Evolutionary conservation across 352 stramenopile genomes (phyloP), one percentile per base, ranked within the genome.

Genomic region (Thalassiosira pacifica): DNA sequence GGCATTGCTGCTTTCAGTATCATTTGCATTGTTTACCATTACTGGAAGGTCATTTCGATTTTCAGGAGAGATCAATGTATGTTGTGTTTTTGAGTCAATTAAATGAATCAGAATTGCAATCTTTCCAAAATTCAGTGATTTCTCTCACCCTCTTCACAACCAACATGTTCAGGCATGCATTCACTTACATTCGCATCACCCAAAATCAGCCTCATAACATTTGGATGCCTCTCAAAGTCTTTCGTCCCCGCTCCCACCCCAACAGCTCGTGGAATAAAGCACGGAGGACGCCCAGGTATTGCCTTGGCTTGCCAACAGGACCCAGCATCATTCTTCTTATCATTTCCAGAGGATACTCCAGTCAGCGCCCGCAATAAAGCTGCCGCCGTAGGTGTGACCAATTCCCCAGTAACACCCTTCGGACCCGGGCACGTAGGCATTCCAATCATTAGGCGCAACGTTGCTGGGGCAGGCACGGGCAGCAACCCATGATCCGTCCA

Each of bases 341-440:
- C 1, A 80, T 92, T 9, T 90, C 80, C 32, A 8, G 45, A 76
- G 24, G 27, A 59, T 1, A 57, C 74, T 13, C 79, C 82, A 8
- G 82, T 86, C 70, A 99, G 88, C 6, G 96, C 96, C 80, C 97
- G 96, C 31, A 99, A 90, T 24, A 99, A 93, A 64, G 97, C 98
- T 27, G 98, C 97, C 3, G 96, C 97, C 19, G 97, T 99, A 0
- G 97, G 97, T 8, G 97, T 99, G 24, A 99, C 97, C 31, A 99
- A 93, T 79, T 99, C 97, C 18, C 96, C 97, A 0, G 88, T 95
- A 9, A 92, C 75, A 53, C 83, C 87, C 26, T 48, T 63, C 19
- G 97, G 97, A 26, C 97, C 97, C 18, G 96, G 96, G 87, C 96
- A 98, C 19, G 97, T 97, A 4, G 96, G 96, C 66, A 99, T 95